Conservation (phyloP, 1,139 yeast genomes). For the Geotrichum fermentans region DNA sequence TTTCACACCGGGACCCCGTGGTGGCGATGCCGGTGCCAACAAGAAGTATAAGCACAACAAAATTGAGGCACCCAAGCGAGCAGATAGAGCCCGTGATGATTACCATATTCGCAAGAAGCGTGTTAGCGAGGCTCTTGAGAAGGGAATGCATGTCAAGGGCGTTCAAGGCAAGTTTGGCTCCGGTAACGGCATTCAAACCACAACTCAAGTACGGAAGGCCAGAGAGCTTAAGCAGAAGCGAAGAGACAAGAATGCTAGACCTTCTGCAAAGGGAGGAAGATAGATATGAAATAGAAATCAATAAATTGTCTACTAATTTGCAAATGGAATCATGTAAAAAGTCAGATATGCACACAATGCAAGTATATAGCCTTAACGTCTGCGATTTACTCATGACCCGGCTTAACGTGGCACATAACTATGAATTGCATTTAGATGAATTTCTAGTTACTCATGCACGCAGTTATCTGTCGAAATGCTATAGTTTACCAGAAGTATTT, state of each 20-base stretch:
- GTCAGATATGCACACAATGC: too few species aligned
- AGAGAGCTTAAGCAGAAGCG: conserved; percentile 67
- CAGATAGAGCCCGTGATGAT: conserved; percentile 86
- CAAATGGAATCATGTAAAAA: too few species aligned
- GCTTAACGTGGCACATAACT: too few species aligned
- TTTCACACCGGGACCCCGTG: conserved; percentile 24
- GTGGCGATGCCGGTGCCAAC: conserved; percentile 28
- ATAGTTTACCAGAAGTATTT: too few species aligned
- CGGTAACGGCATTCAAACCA: conserved; percentile 57
- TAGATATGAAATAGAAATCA: too few species aligned
- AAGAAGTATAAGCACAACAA: conserved; percentile 66
- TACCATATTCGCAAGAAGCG: conserved; percentile 77
- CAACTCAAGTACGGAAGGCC: conserved; percentile 74
- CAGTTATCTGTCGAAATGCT: too few species aligned
- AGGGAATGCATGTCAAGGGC: conserved; percentile 74
- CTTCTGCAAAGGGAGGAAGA: conserved; percentile 45
- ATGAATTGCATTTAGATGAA: too few species aligned
- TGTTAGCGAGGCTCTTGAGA: conserved; percentile 72
- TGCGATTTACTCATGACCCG: too few species aligned
- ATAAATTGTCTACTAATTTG: too few species aligned
- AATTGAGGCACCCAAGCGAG: conserved; percentile 75
- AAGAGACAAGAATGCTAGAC: conserved; percentile 83
- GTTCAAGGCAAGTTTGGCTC: conserved; percentile 27
- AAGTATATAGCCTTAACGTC: not conserved
- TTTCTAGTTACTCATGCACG: too few species aligned